Base-by-base conservation (phyloP, 1,284 basidiomycete genomes). In the Moniliophthora roreri region DNA sequence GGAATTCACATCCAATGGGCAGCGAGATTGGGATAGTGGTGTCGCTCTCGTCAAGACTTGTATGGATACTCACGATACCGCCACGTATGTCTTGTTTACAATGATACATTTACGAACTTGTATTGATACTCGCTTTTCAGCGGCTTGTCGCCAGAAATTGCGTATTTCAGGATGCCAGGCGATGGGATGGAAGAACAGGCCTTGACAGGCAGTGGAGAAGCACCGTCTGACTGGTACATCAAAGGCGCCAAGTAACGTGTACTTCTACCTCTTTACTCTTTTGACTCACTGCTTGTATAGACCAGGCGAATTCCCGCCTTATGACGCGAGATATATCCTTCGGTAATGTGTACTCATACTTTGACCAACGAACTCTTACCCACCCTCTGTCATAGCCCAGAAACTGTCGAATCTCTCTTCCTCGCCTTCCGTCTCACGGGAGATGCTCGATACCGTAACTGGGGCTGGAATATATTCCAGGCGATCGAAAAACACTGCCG, bases 311-410 rank as follows among this genome's bases (percentile, higher is more conserved):
- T 65, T 68, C 36, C 70, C 84, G 52, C 71, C 82, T 56, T 76
- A 93, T 76, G 94, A 97, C 62, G 91, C 93, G 10, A 84, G 93
- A 51, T 97, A 98, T 67, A 96, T 97, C 58, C 81, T 96, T 13
- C 79, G 91, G 85, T 84, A 57, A 20, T 76, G 63, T 50, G 21
- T 15, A 51, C 36, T 15, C 20, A 39, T 45, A 21, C 20, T 48
- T 41, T 34, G 23, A 15, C 42, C 13, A 7, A 18, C 36, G 11
- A n/a, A 8, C 20, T 11, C 21, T 26, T 50, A 15, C 50, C 24
- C 21, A 36, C 21, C 18, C 15, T 48, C 44, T 49, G 18, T 39
- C 15, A 45, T 52, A 81, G 84, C 2, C 89, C 89, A 4, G 89
- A 93, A 66, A 91, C 89, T 9, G 81, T 89, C 36, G 89, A 93